Evolutionary conservation across 2,329 filamentous ascomycete species (phyloP).

Genomic region (Xylariales sp.): DNA sequence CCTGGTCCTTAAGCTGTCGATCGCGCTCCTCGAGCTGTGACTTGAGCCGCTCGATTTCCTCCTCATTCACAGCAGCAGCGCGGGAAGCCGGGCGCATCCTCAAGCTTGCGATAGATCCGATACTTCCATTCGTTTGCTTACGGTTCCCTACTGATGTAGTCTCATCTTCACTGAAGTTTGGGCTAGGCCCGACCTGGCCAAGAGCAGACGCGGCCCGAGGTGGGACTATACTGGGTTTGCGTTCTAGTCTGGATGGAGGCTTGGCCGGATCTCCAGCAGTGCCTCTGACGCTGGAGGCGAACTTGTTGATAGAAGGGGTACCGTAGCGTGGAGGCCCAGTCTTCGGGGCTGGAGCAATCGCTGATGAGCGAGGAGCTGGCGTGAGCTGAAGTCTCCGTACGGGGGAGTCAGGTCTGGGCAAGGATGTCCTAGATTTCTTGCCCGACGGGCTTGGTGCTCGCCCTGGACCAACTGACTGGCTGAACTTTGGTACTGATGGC

Average conservation of each 20-base stretch:
- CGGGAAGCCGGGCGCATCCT: conserved; percentile 50
- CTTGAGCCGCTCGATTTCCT: conserved; percentile 69
- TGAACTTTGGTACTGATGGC: conserved; percentile 71
- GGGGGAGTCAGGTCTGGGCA: conserved; percentile 87
- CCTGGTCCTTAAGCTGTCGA: conserved; percentile 82
- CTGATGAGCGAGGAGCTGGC: conserved; percentile 52
- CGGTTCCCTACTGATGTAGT: conserved; percentile 47
- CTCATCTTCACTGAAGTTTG: conserved; percentile 52
- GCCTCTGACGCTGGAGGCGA: conserved; percentile 60
- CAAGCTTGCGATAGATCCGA: conserved; percentile 52
- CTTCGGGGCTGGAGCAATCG: conserved; percentile 48
- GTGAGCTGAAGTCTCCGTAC: conserved; percentile 64
- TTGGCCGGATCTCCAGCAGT: conserved; percentile 60
- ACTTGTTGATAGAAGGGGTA: conserved; percentile 57
- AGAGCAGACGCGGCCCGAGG: conserved; percentile 59
- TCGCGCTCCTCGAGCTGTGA: conserved; percentile 78
- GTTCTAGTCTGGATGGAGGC: conserved; percentile 39
- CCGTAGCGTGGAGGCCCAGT: conserved; percentile 51
- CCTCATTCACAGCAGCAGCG: conserved; percentile 49
- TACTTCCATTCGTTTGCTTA: conserved; percentile 48
- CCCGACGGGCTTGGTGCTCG: conserved; percentile 67
- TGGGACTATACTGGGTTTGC: conserved; percentile 47
- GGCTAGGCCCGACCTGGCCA: conserved; percentile 35
- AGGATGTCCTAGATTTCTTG: conserved; percentile 68
- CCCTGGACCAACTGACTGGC: conserved; percentile 77